Base-by-base conservation (phyloP, 371 early-diverging fungal species). In the Vairimorpha necatrix region DNA sequence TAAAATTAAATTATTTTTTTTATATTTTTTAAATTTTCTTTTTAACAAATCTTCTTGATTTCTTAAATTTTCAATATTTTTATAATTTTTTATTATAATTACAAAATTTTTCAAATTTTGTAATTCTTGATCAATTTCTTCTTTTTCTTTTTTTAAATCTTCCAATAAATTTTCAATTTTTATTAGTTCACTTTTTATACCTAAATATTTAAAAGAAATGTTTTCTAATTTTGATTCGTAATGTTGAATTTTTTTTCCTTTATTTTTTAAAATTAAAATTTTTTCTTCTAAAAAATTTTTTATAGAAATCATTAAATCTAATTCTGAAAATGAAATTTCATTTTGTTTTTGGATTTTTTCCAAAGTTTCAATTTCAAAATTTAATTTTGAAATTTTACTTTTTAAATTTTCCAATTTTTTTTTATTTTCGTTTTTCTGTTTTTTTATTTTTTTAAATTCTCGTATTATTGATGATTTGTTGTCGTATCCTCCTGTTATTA, bases 401-500 rank as follows among this genome's bases (percentile, higher is more conserved):
- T 18, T 2, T 16, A 56, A 6, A 16, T 26, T 3, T 56, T 56
- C 4, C 6, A 56, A 18, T 28, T 26, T 56, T 13, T 26, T 56
- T 28, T 26, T 26, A 56, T 28, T 28, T 4, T 69, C 58, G 39
- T 65, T 69, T 33, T 50, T 58, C 54, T 79, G 56, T 20, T 67
- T 81, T 32, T 56, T 69, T 2, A 54, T 48, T 33, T 42, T 74
- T 30, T 76, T 73, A 60, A 62, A 78, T 33, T 77, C 78, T 50
- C 38, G 73, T 24, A 82, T 39, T n/a, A 54, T 42, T 20, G 7
- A 39, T 18, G 53, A 68, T 32, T 67, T 63, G 26, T 58, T 74
- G 26, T 83, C 80, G 42, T 77, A 73, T 60, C 86, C 86, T n/a
- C 86, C 84, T 11, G 78, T 71, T 0, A 85, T 78, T 22, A 61